Conservation (phyloP, 306 rosid species). For the Spatholobus suberectus region DNA sequence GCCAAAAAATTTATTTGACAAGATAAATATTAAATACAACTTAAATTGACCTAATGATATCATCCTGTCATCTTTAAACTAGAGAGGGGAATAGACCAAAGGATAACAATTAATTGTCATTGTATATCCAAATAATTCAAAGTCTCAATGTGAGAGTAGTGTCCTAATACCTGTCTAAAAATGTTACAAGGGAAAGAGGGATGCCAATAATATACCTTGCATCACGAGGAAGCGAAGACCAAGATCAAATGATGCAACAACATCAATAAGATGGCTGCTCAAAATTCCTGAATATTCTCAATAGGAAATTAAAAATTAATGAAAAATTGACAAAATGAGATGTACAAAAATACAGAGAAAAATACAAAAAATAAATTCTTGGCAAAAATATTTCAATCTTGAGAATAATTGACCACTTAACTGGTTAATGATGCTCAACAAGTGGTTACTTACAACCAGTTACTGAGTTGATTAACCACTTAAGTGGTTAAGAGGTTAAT, state of each 20-base stretch:
- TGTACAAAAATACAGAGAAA: not conserved
- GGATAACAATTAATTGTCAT: not conserved
- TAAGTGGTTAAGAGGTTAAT: not conserved
- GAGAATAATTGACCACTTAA: not conserved
- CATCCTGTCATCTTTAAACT: not conserved
- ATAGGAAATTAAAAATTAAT: not conserved
- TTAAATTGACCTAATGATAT: not conserved
- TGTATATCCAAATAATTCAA: not conserved
- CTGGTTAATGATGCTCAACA: not conserved
- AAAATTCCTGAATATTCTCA: slow-evolving; percentile 38
- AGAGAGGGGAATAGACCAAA: not conserved
- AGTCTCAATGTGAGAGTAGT: not conserved
- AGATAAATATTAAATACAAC: not conserved
- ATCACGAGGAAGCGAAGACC: slow-evolving; percentile 65
- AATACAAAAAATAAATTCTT: not conserved
- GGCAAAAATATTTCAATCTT: slow-evolving; percentile 3
- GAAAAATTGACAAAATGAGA: not conserved
- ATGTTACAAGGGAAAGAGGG: not conserved
- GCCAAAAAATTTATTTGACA: not conserved
- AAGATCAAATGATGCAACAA: slow-evolving; percentile 55
- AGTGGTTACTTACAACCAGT: not conserved
- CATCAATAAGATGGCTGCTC: slow-evolving; percentile 46
- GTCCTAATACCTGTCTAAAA: not conserved
- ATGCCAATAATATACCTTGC: slow-evolving; percentile 64
- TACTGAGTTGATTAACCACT: not conserved